Conservation (phyloP, 176 grass and related monocot genomes). For the Dactylis glomerata region DNA sequence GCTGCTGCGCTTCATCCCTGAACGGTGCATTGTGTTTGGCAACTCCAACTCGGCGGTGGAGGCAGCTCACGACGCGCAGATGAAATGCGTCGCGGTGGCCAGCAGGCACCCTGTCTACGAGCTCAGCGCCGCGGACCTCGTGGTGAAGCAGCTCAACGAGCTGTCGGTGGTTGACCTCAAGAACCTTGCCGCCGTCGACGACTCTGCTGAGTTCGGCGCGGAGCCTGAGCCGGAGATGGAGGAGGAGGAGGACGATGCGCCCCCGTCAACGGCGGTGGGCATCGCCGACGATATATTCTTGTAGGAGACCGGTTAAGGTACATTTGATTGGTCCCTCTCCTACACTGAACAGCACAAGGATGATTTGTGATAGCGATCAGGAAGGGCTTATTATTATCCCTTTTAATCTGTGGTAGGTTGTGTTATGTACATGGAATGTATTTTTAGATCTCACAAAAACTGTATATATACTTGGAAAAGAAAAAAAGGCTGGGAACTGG, state of each 20-base stretch:
- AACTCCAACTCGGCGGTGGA: conserved; percentile 84
- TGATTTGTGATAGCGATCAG: conserved; percentile 25
- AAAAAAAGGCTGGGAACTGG: conserved; percentile 20
- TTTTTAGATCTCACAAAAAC: conserved; percentile 42
- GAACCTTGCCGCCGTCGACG: conserved; percentile 73
- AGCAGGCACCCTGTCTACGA: conserved; percentile 76
- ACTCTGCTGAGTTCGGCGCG: conserved; percentile 71
- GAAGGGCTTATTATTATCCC: conserved; percentile 31
- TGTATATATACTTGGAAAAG: conserved; percentile 47
- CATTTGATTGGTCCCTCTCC: conserved; percentile 49
- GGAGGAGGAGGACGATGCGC: conserved; percentile 52
- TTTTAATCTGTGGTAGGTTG: conserved; percentile 33
- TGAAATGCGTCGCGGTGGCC: conserved; percentile 91
- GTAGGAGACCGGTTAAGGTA: conserved; percentile 36
- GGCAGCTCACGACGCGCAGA: conserved; percentile 74
- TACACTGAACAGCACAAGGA: conserved; percentile 22
- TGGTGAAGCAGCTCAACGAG: conserved; percentile 71
- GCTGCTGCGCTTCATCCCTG: conserved; percentile 72
- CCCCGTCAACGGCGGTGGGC: conserved; percentile 44
- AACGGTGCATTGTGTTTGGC: conserved; percentile 91
- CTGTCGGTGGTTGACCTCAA: conserved; percentile 77
- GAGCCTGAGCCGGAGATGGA: conserved; percentile 69
- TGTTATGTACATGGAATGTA: conserved; percentile 43
- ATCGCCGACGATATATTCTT: conserved; percentile 62
- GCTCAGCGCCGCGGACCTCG: conserved; percentile 73